phyloP scores from a whole-genome alignment of 202 grass and related monocot genomes.

The Brachypodium distachyon region DNA sequence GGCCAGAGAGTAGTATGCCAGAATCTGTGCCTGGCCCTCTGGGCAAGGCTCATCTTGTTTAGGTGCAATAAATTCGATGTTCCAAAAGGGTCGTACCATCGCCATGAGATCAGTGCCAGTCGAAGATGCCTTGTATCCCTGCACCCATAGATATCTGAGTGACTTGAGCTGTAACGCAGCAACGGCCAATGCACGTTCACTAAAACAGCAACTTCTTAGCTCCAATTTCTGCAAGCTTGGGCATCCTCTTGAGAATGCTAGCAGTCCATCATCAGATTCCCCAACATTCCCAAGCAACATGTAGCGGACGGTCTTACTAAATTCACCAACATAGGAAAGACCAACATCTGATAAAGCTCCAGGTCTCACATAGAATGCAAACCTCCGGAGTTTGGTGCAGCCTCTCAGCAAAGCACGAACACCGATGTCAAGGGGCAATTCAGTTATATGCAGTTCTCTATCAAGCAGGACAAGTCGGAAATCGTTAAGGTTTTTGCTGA shows the following conservation, averaged over 20 bases:
- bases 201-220: constrained; percentile 77
- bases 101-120: constrained; percentile 45
- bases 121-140: constrained; percentile 68
- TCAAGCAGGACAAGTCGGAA: constrained; percentile 87
- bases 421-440: constrained; percentile 66
- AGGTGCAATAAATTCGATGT: constrained; percentile 81
- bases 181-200: constrained; percentile 59
- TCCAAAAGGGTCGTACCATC: constrained; percentile 90
- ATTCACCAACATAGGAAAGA: constrained; percentile 80
- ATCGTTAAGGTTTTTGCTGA: constrained; percentile 68
- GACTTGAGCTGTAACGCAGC: constrained; percentile 59
- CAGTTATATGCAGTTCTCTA: constrained; percentile 48
- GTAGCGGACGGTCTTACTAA: constrained; percentile 49
- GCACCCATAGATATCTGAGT: constrained; percentile 97
- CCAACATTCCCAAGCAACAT: constrained; percentile 90
- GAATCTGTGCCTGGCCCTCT: constrained; percentile 60
- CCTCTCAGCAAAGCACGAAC: constrained; percentile 67
- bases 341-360: constrained; percentile 78
- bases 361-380: constrained; percentile 87
- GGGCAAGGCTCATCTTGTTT: constrained; percentile 22
- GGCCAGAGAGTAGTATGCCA: constrained; percentile 91
- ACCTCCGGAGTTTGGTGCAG: constrained; percentile 82
- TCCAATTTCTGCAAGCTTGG: constrained; percentile 90
- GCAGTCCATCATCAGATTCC: constrained; percentile 58
- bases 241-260: constrained; percentile 49